These are phyloP conservation scores for Fusarium mundagurra DNA, from an alignment of 2,329 filamentous ascomycete genomes.

Conservation along the genomic window DNA sequence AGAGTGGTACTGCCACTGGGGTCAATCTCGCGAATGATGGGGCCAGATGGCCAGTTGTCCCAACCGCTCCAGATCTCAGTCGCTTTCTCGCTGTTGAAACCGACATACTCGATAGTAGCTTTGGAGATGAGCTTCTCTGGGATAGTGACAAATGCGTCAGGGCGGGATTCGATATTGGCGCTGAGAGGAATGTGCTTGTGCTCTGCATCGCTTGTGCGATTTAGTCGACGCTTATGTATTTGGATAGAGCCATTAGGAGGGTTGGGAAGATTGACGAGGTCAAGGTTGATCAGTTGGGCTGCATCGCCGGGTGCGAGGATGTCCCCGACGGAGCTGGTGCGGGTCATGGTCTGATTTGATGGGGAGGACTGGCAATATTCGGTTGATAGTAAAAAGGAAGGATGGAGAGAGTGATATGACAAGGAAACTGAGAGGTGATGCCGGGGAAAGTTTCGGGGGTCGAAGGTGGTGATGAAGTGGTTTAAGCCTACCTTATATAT, in stretches of 20 bases:
- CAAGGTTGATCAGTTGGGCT: not conserved
- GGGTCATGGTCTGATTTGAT: not conserved
- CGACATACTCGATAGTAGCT: not conserved
- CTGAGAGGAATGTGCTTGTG: not conserved
- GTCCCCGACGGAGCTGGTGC: not conserved
- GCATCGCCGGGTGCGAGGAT: not conserved
- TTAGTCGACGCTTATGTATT: not conserved
- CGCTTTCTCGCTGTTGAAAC: not conserved
- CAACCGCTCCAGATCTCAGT: not conserved
- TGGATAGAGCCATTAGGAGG: not conserved
- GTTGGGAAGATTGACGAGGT: not conserved
- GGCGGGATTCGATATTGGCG: not conserved
- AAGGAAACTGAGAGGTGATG: not conserved
- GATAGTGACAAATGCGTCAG: not conserved
- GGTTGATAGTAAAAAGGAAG: too few relatives aligned
- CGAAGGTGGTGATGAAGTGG: not conserved
- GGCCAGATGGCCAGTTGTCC: not conserved
- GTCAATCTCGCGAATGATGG: not conserved
- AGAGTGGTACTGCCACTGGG: accelerated
- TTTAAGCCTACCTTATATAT: not conserved
- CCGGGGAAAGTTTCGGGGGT: not conserved
- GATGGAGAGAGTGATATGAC: too few relatives aligned
- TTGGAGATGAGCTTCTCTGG: not conserved
- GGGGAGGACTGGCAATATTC: too few relatives aligned
- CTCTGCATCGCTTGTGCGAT: not conserved